Base-by-base conservation (phyloP, 208 protist species). In the Trypanosoma avium region DNA sequence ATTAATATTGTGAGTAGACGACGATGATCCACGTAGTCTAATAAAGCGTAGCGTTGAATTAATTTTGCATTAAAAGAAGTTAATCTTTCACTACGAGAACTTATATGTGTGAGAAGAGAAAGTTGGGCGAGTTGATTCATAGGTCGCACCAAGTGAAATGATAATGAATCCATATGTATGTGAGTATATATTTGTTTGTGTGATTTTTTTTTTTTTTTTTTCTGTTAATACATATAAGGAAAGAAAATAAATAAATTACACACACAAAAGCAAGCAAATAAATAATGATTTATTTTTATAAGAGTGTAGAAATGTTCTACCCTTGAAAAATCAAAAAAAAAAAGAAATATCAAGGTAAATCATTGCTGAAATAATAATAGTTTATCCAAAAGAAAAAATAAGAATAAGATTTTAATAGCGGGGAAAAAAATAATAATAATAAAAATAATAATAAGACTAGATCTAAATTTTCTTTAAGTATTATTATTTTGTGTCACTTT, bases 151-250 rank as follows among this genome's bases (percentile, higher is more conserved):
- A 88, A 29, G 3, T 56, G 36, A 46, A 93, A 90, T 1, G 81
- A 67, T 12, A 85, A 67, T 35, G 57, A 52, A 26, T 89, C 83
- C 86, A 93, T 92, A n/a, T n/a, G n/a, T n/a, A n/a, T n/a, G n/a
- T n/a, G 19, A 22, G 42, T 40, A 19, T 22, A n/a, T 45, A 42
- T 58, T 30, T 50, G 6, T 63, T 17, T 35, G 19, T 24, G 19
- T 19, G 17, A 13, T 24, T 4, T 24, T 12, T 47, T 19, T 19
- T 3, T 12, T 19, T 17, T 19, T 19, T 19, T 47, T 47, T 19
- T 24, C 42, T 30, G 29, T n/a, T n/a, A n/a, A n/a, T n/a, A n/a
- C n/a, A n/a, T n/a, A n/a, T n/a, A n/a, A n/a, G n/a, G n/a, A n/a
- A 24, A 3, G 48, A 15, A 24, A 5, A 57, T 42, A 24, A 12